These are phyloP conservation scores for Septoria linicola DNA, from an alignment of 2,329 filamentous ascomycete genomes.

Conservation along the genomic window DNA sequence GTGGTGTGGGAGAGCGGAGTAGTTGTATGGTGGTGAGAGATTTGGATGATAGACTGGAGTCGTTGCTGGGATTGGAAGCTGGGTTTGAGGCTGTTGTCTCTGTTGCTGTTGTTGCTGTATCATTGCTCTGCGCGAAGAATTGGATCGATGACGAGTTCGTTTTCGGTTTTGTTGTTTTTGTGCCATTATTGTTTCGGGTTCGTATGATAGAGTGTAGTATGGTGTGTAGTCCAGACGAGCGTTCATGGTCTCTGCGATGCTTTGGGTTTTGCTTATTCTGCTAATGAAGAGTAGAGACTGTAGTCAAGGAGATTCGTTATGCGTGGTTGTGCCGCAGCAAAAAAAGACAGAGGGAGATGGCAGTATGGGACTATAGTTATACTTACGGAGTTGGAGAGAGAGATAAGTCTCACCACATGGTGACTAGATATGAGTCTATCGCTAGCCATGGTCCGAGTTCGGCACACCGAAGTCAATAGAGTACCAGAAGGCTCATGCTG, in stretches of 20 bases:
- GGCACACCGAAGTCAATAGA: not conserved
- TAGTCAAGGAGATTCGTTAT: not conserved
- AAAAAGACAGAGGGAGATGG: no score
- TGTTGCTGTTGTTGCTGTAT: no score
- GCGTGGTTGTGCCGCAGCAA: no score
- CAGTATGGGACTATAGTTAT: no score
- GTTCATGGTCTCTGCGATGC: no score
- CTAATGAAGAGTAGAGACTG: constrained; percentile 7
- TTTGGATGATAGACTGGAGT: no score
- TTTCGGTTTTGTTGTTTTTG: constrained; percentile 25
- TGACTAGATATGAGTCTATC: constrained; percentile 11
- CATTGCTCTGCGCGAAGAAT: constrained; percentile 11
- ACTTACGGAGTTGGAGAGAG: not conserved
- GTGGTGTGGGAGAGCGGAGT: not conserved
- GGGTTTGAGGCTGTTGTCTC: no score
- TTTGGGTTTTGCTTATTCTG: no score
- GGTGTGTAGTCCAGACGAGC: constrained; percentile 10
- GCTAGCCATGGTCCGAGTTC: not conserved
- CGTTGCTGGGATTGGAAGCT: no score
- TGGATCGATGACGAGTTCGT: constrained; percentile 23
- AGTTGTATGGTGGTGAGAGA: no score
- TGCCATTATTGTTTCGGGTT: not conserved
- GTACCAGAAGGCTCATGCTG: no score
- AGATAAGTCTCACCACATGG: not conserved
- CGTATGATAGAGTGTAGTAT: no score